These are phyloP conservation scores for Nemania sp. DNA, from an alignment of 2,329 filamentous ascomycete genomes.

Conservation along the genomic window DNA sequence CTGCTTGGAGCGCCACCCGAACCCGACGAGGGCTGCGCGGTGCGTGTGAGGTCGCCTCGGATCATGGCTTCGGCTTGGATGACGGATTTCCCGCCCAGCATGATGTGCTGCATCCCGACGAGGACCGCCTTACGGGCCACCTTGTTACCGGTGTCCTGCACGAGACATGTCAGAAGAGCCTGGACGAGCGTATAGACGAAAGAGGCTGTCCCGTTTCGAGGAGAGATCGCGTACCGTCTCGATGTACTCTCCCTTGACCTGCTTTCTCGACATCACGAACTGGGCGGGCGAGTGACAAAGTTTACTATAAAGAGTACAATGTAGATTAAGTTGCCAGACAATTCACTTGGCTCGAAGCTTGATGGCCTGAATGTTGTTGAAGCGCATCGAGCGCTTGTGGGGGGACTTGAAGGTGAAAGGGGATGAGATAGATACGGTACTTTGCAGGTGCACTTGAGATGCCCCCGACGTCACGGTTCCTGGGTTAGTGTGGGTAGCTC, in stretches of 20 bases:
- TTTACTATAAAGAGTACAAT: too few species aligned
- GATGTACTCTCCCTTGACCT: conserved; percentile 89
- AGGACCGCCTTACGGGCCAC: conserved; percentile 91
- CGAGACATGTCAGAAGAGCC: conserved; percentile 14
- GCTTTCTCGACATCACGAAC: conserved; percentile 70
- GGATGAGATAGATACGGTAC: too few species aligned
- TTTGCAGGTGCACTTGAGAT: too few species aligned
- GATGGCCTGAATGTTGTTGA: too few species aligned
- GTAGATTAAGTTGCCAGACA: too few species aligned
- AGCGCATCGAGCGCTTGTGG: too few species aligned
- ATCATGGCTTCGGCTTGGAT: conserved; percentile 96
- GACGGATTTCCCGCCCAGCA: conserved; percentile 92
- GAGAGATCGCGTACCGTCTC: conserved; percentile 72
- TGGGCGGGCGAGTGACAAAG: too few species aligned
- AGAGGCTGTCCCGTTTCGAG: neutral
- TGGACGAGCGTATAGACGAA: neutral
- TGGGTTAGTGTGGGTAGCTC: too few species aligned
- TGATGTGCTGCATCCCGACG: conserved; percentile 96
- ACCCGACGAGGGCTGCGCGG: conserved; percentile 51
- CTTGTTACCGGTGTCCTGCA: conserved; percentile 95
- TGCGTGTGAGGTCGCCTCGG: conserved; percentile 80
- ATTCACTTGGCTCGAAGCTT: too few species aligned
- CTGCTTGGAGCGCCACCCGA: conserved; percentile 49
- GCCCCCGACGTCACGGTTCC: neutral
- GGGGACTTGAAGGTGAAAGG: too few species aligned